These are phyloP conservation scores for Aureobasidium sp. DNA, from an alignment of 2,329 filamentous ascomycete genomes.

Conservation along the genomic window DNA sequence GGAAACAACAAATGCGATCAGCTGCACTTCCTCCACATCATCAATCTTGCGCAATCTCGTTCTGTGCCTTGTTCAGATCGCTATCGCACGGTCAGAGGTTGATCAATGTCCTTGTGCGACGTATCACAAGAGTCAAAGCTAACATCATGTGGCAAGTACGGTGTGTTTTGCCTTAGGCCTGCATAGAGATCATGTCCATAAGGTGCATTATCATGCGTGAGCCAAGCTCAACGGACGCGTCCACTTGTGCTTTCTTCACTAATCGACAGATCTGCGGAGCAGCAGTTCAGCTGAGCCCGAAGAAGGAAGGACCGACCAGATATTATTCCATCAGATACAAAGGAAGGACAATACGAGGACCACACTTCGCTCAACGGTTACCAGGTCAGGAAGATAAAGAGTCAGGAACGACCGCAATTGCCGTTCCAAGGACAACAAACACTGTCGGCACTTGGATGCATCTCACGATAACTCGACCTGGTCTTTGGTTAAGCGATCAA, in stretches of 20 bases:
- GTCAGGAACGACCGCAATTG: neutral
- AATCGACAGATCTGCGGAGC: too few species aligned
- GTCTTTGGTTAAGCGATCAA: neutral
- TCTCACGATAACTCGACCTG: neutral
- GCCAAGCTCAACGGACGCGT: neutral
- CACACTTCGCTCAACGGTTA: neutral
- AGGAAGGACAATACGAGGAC: neutral
- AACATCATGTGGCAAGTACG: constrained; percentile 4
- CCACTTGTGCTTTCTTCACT: neutral
- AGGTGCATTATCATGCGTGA: neutral
- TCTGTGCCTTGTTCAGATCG: neutral
- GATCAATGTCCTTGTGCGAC: neutral
- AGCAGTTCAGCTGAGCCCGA: neutral
- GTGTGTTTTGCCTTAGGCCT: neutral
- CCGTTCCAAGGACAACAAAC: neutral
- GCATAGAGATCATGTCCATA: neutral
- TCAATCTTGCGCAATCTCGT: neutral
- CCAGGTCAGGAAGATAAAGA: neutral
- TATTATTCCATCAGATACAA: neutral
- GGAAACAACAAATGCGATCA: neutral
- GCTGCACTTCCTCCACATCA: neutral
- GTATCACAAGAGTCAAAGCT: constrained; percentile 2
- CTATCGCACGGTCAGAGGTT: neutral
- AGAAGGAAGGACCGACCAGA: neutral
- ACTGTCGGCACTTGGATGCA: neutral